Percentiles rank a stretch among this genome's conserved stretches.
Conservation (phyloP, 176 grass and related monocot species). For the Zea mays region Zm-B73-REFERENCE-NAM-5.0 NC_050096.1:119855501-119856000, state of each 20-base stretch:
- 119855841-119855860: too few relatives aligned
- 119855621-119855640: too few relatives aligned
- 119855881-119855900: background rate
- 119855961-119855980: background rate
- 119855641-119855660: too few relatives aligned
- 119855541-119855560: background rate
- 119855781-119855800: background rate
- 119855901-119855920: conserved; percentile 68
- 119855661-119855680: conserved; percentile 54
- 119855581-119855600: background rate
- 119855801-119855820: background rate
- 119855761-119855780: conserved; percentile 73
- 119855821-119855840: background rate
- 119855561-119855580: background rate
- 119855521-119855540: conserved; percentile 16
- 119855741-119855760: conserved; percentile 76
- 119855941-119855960: background rate
- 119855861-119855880: background rate
- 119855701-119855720: conserved; percentile 43
- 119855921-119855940: background rate
- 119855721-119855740: conserved; percentile 58
- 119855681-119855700: conserved; percentile 42
- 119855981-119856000: background rate
- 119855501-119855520: conserved; percentile 56
- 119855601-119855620: background rate